These are phyloP conservation scores for Bertia moriformis DNA, from an alignment of 2,329 filamentous ascomycete genomes.

Conservation along the genomic window DNA sequence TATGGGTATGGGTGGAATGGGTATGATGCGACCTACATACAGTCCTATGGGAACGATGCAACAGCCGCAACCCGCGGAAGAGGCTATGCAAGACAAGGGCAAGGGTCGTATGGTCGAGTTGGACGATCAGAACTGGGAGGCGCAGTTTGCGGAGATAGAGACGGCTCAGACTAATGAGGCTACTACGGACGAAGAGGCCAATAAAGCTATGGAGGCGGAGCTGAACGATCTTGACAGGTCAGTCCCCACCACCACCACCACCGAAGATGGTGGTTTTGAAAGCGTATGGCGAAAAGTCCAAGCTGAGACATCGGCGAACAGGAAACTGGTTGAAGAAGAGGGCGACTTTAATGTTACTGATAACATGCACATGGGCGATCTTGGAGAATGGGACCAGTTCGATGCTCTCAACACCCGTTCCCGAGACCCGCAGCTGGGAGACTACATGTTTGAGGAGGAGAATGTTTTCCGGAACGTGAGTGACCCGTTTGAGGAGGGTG, in stretches of 20 bases:
- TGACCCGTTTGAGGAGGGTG: conserved; percentile 83
- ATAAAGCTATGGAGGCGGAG: not conserved
- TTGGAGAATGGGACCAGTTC: not conserved
- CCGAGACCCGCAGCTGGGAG: not conserved
- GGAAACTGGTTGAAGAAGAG: conserved; percentile 9
- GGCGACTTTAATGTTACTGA: not conserved
- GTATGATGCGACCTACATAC: conserved; percentile 19
- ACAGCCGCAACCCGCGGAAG: conserved; percentile 26
- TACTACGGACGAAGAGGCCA: not conserved
- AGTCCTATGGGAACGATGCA: conserved; percentile 25
- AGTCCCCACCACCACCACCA: not conserved
- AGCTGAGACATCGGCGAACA: conserved; percentile 24
- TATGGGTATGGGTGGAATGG: conserved; percentile 7
- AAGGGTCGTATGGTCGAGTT: conserved; percentile 92
- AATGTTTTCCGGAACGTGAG: conserved; percentile 72
- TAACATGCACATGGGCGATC: not conserved
- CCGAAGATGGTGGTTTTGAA: not conserved
- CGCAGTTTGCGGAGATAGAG: conserved; percentile 1
- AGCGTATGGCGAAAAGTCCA: conserved; percentile 21
- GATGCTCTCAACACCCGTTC: not conserved
- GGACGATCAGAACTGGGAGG: conserved; percentile 24
- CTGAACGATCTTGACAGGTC: conserved; percentile 1
- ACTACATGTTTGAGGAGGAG: conserved; percentile 84
- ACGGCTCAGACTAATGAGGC: not conserved
- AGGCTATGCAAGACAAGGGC: conserved; percentile 40